Percentiles rank a stretch among this genome's conserved stretches.
Conservation (phyloP, 441 rosid genomes). For the Croton laevigatus region DNA sequence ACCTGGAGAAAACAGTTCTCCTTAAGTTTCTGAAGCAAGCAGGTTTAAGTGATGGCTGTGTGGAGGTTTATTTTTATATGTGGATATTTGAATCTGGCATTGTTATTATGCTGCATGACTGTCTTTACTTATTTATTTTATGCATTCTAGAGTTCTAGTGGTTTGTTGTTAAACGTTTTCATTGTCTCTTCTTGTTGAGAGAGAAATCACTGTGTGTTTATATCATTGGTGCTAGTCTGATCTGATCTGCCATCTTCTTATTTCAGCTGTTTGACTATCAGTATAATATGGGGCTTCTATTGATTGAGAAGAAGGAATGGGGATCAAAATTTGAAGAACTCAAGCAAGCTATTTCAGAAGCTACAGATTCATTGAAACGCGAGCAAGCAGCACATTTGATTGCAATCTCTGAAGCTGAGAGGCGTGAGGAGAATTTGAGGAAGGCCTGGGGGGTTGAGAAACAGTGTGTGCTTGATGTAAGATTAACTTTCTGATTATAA, state of each 20-base stretch:
- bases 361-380: slow-evolving; percentile 54
- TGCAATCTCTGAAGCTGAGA: slow-evolving; percentile 73
- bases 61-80: neutral
- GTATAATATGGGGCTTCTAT: slow-evolving; percentile 89
- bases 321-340: slow-evolving; percentile 64
- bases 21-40: too few species aligned
- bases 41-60: neutral
- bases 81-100: neutral
- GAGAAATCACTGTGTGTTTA: neutral
- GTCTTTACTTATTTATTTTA: neutral
- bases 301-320: slow-evolving; percentile 94
- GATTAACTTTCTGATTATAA: slow-evolving; percentile 21
- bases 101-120: neutral
- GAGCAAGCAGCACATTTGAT: slow-evolving; percentile 72
- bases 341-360: slow-evolving; percentile 47
- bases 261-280: slow-evolving; percentile 89
- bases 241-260: slow-evolving; percentile 3
- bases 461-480: slow-evolving; percentile 88
- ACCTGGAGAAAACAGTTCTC: neutral
- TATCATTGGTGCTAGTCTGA: slow-evolving; percentile 9
- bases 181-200: neutral
- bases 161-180: neutral
- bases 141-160: neutral
- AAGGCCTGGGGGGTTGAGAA: slow-evolving; percentile 91
- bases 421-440: slow-evolving; percentile 73